Conservation (phyloP, 352 stramenopile genomes). For the Elongisporangium prolatum region DNA sequence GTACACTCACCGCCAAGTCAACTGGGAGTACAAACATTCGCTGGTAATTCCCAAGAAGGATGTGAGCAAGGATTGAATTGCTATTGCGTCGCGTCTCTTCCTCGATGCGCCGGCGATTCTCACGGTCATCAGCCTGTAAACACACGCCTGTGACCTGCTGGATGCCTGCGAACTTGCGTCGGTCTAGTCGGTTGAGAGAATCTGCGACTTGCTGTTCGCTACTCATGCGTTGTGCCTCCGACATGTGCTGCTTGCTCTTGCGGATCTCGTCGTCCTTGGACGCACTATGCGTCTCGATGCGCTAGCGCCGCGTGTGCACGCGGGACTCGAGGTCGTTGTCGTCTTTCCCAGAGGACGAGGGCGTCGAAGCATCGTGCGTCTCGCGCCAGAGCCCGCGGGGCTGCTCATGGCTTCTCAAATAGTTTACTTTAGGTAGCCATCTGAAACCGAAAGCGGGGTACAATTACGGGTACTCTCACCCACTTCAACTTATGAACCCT, state of each 20-base stretch:
- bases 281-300: constrained; percentile 74
- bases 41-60: no score
- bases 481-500: background rate
- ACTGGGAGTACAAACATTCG: no score
- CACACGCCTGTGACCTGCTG: constrained; percentile 89
- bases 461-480: background rate
- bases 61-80: no score
- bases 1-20: no score
- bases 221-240: constrained; percentile 61
- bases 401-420: background rate
- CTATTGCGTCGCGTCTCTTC: constrained; percentile 89
- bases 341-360: constrained; percentile 5
- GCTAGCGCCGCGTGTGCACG: constrained; percentile 55
- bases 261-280: constrained; percentile 75
- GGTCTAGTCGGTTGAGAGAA: constrained; percentile 72
- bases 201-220: constrained; percentile 77
- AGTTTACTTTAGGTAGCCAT: background rate
- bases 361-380: background rate
- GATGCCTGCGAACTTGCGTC: constrained; percentile 74
- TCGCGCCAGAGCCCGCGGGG: background rate
- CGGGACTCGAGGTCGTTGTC: constrained; percentile 55
- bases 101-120: constrained; percentile 86
- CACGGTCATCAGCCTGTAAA: constrained; percentile 84
- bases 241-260: constrained; percentile 62
- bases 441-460: background rate